Percentiles rank a stretch among this genome's conserved stretches.
Evolutionary conservation across 371 early-diverging fungal species (phyloP).

Genomic region (Apophysomyces sp.): DNA sequence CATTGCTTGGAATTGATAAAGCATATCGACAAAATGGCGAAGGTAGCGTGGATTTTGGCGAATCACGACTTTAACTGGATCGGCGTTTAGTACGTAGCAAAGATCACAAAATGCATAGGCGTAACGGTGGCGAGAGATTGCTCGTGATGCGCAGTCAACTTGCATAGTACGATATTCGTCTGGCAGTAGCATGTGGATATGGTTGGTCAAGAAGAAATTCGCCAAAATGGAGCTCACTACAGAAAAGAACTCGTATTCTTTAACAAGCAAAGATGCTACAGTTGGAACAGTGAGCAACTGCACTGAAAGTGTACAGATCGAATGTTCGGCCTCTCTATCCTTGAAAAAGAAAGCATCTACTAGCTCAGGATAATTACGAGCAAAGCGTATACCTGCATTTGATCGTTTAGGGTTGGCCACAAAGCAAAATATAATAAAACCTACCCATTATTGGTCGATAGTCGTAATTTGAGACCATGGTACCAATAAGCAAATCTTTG

Average conservation of each 20-base stretch:
- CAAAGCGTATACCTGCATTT: constrained; percentile 68
- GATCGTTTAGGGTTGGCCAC: too few species aligned
- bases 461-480: constrained; percentile 75
- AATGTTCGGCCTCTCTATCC: constrained; percentile 88
- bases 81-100: constrained; percentile 72
- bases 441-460: constrained; percentile 78
- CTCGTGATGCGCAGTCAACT: constrained; percentile 72
- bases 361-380: constrained; percentile 77
- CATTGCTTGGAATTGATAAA: constrained; percentile 91
- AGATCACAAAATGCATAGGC: constrained; percentile 86
- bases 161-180: constrained; percentile 44
- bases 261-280: constrained; percentile 78
- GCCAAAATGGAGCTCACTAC: constrained; percentile 67
- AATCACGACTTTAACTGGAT: constrained; percentile 55
- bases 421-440: neutral
- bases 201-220: constrained; percentile 70
- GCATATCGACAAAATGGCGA: constrained; percentile 75
- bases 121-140: constrained; percentile 78
- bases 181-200: constrained; percentile 31
- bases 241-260: constrained; percentile 74
- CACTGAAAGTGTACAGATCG: constrained; percentile 85
- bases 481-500: constrained; percentile 83
- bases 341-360: constrained; percentile 75
- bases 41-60: constrained; percentile 62
- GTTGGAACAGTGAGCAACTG: constrained; percentile 95